Base-by-base conservation (phyloP, 257 asterid genomes). In the Anisodus acutangulus region DNA sequence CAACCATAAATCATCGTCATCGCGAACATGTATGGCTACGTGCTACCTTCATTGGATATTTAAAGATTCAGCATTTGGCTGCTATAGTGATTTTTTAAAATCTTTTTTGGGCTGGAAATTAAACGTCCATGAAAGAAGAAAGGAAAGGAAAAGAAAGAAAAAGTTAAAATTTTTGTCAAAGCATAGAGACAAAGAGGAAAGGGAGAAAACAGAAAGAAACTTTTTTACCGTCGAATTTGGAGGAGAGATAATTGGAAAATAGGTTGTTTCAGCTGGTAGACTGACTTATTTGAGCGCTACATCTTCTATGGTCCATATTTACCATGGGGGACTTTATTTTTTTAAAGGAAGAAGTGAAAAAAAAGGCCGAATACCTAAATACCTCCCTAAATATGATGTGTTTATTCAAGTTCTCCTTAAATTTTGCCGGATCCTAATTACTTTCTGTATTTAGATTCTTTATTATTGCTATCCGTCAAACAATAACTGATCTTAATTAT, bases 271-370 rank as follows among this genome's bases (percentile, higher is more conserved):
- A 31, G 35, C 35, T 31, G 35, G 35, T 31, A 31, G 35, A 31
- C 35, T 31, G 35, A 31, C 35, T 31, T 1, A 13, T 51, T 76
- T 53, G 22, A 53, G 49, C 81, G 64, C 62, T 26, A 78, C 2
- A 53, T 78, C 64, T 78, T 78, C 81, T 53, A 78, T 78, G 81
- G 81, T 53, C 15, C 64, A 78, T 15, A 78, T 13, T 78, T 78
- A 51, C 81, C 8, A 37, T 1, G 5, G 76, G 8, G 10, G 6
- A 67, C 22, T 37, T 47, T 62, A 13, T 31, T 8, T 26, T 31
- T 31, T 31, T 31, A 0, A 31, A 31, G 35, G 35, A 31, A 31
- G 35, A 63, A 63, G 22, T 22, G 15, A 9, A 22, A 41, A 3
- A 41, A 41, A 5, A 41, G 5, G 5, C 35, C 1, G 35, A 31